Conservation (phyloP, 495 filamentous ascomycete species). For the Physcia stellaris region DNA sequence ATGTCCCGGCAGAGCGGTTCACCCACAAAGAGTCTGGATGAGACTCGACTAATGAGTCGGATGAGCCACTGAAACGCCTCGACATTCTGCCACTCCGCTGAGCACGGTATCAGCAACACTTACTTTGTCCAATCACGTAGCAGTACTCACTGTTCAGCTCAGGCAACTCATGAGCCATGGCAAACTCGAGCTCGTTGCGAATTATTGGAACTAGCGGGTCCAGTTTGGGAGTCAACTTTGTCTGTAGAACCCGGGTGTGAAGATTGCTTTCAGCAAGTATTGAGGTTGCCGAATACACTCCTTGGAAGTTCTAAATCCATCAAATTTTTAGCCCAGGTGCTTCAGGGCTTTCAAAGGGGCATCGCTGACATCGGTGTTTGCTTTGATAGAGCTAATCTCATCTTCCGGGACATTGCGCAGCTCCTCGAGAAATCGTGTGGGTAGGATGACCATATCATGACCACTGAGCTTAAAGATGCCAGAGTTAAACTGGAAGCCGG, state of each 20-base stretch:
- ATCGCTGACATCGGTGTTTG: background rate
- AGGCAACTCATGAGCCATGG: background rate
- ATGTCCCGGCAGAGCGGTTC: slow-evolving; percentile 26
- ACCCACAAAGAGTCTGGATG: slow-evolving; percentile 35
- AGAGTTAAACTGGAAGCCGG: slow-evolving; percentile 1
- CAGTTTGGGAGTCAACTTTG: slow-evolving; percentile 3
- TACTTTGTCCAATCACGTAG: background rate
- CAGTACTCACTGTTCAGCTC: too few relatives aligned
- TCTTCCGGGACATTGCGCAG: slow-evolving; percentile 1
- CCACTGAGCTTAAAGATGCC: background rate
- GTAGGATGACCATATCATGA: background rate
- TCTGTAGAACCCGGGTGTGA: background rate
- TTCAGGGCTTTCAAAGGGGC: background rate
- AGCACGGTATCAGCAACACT: background rate
- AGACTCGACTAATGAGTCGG: slow-evolving; percentile 30
- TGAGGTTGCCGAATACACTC: background rate
- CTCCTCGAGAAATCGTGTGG: slow-evolving; percentile 6
- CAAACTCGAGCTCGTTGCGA: background rate
- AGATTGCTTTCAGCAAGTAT: background rate
- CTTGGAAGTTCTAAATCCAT: background rate
- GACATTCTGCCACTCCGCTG: slow-evolving; percentile 14
- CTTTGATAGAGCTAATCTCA: background rate
- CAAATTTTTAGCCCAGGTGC: background rate
- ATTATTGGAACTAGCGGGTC: background rate
- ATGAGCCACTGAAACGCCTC: slow-evolving; percentile 28